Evolutionary conservation across 345 rosid species (phyloP), one percentile per base, ranked within the genome.

Genomic region (Citrus medica): DNA sequence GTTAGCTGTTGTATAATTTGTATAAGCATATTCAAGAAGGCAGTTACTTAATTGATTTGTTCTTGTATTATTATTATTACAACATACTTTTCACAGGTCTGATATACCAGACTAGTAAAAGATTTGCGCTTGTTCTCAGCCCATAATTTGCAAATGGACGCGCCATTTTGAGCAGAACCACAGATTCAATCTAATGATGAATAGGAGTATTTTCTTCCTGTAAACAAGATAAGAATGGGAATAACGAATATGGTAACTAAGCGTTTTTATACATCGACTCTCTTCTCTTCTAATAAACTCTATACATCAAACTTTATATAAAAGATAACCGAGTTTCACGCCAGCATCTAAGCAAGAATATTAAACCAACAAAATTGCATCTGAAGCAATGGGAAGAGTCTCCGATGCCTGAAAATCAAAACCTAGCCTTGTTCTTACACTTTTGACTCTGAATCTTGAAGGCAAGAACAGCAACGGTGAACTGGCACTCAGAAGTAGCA

Each of bases 361-460:
- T 9, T 16, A 66, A 35, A 35, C 69, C 37, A 3, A 35, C 27
- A 12, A 46, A 46, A 5, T 13, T 46, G 51, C 51, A 46, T 46
- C 17, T 9, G 63, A 72, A 72, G 48, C 48, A 72, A 19, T 9
- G 30, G 24, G 7, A 53, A 56, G 30, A 69, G 17, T 69, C 33
- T 48, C 13, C 8, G 8, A 64, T 32, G n/a, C 68, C 19, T 16
- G 40, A 13, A 16, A 16, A 4, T 86, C 84, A 89, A 10, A 84
- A 28, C 80, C 83, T 81, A 1, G 86, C 46, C 63, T 73, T 79
- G 78, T 61, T 80, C 79, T 82, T 55, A 76, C 93, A 90, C 16
- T 84, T 69, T 76, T 88, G 90, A 46, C 78, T 77, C 71, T 24
- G 76, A n/a, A 92, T 76, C 56, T n/a, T 71, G 85, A 86, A 67